Evolutionary conservation across 2,329 filamentous ascomycete species (phyloP).

Genomic region (Colletotrichum eremochloae): DNA sequence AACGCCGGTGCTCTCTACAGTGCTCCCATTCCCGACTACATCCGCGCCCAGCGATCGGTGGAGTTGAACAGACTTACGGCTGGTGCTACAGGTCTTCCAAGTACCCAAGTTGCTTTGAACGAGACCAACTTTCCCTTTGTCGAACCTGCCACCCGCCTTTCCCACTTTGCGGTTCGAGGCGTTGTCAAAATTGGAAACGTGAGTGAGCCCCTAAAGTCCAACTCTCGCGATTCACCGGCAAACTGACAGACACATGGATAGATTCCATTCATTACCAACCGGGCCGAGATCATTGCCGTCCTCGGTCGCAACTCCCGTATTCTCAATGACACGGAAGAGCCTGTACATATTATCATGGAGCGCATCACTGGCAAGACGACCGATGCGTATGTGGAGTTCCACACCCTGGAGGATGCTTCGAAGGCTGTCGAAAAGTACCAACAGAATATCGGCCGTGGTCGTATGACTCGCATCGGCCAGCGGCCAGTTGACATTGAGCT

Average conservation of each 20-base stretch:
- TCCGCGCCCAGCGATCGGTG: conserved; percentile 51
- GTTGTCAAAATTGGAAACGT: conserved; percentile 67
- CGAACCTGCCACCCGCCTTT: conserved; percentile 51
- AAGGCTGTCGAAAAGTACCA: conserved; percentile 65
- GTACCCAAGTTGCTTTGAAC: conserved; percentile 52
- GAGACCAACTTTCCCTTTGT: conserved; percentile 62
- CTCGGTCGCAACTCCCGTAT: conserved; percentile 70
- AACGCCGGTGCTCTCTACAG: neutral
- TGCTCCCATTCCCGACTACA: conserved; percentile 40
- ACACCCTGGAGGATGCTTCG: conserved; percentile 65
- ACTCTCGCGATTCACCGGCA: no score
- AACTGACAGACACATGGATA: conserved; percentile 47
- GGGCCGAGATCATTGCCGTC: conserved; percentile 69
- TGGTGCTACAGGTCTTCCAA: conserved; percentile 52
- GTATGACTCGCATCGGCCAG: conserved; percentile 66
- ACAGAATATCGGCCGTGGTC: conserved; percentile 53
- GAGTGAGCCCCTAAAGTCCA: conserved; percentile 46
- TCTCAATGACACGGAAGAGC: conserved; percentile 66
- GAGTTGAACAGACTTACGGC: conserved; percentile 55
- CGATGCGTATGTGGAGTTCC: conserved; percentile 72
- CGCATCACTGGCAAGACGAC: conserved; percentile 73
- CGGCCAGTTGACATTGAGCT: conserved; percentile 70
- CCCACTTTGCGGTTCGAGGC: conserved; percentile 48
- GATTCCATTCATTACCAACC: conserved; percentile 69
- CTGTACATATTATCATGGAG: conserved; percentile 75